phyloP scores from a whole-genome alignment of 2,329 filamentous ascomycete genomes.

The Aspergillus sp. region DNA sequence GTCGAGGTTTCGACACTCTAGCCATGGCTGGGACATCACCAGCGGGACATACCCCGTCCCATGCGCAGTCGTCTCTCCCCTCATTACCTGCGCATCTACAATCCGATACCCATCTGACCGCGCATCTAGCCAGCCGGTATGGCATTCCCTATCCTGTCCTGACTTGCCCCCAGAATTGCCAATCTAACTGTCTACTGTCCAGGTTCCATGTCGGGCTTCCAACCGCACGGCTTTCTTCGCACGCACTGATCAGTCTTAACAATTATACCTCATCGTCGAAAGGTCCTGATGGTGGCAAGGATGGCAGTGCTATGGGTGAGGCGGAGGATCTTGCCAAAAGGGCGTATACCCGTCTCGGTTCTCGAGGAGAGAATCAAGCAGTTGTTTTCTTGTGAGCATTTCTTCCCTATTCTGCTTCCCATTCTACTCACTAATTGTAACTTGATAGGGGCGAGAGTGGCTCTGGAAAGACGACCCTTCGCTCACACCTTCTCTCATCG shows the following conservation, averaged over 20 bases:
- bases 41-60: constrained; percentile 55
- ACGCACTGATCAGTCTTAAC: constrained; percentile 88
- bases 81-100: constrained; percentile 72
- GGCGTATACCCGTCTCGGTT: constrained; percentile 80
- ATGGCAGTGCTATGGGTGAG: constrained; percentile 88
- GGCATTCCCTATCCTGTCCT: neutral
- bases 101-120: constrained; percentile 53
- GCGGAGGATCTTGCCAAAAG: constrained; percentile 88
- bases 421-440: constrained; percentile 25
- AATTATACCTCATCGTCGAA: constrained; percentile 89
- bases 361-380: constrained; percentile 89
- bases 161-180: neutral
- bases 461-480: constrained; percentile 91
- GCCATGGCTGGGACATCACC: constrained; percentile 42
- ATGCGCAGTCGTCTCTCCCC: constrained; percentile 79
- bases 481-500: constrained; percentile 81
- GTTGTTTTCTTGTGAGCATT: constrained; percentile 80
- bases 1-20: constrained; percentile 14
- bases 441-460: constrained; percentile 84
- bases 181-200: constrained; percentile 53
- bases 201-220: constrained; percentile 91
- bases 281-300: constrained; percentile 84
- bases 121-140: constrained; percentile 53
- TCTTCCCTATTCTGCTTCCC: constrained; percentile 21
- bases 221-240: constrained; percentile 84